Base-by-base conservation (phyloP, 1,139 yeast species). In the Entelexis paramagnoliae region DNA sequence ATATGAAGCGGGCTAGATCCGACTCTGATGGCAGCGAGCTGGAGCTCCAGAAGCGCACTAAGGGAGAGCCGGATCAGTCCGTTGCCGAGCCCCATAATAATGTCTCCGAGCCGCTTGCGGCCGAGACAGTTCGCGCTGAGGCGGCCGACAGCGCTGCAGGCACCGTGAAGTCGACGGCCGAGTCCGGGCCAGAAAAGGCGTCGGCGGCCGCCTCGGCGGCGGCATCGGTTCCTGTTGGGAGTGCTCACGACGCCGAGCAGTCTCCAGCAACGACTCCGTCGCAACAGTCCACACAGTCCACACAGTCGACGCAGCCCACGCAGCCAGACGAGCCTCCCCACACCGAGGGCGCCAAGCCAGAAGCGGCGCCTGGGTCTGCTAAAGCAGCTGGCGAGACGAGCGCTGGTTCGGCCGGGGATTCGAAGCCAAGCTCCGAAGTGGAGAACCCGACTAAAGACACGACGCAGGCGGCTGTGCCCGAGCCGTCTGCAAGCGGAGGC, bases 1-100 rank as follows among this genome's bases (percentile, higher is more conserved):
- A 13, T 4, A 29, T 40, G 44, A 40, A 40, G 44, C 44, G 44
- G 24, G 26, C 44, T 4, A 28, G 44, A 28, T 40, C 44, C 33
- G 44, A 40, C 24, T 40, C 44, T 16, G 34, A 30, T 8, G 32
- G 39, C 24, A 10, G 22, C 32, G 39, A 32, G 13, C 28, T 30
- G 11, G 32, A 43, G 29, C 29, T 17, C 10, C 38, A 22, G n/a
- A 43, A 43, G 39, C 34, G 39, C 16, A n/a, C 39, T 8, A 33
- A 43, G 42, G 41, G 17, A 11, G 41, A 19, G 9, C 16, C 28
- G 13, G 19, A 14, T 14, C 28, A 10, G 5, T 7, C 41, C 16
- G 17, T 8, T 17, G 11, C 41, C 14, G 28, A 24, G 39, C 7
- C 24, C 6, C 14, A 35, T 13, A 17, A 17, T 16, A 8, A 10